These are phyloP conservation scores for Rhodotorula taiwanensis DNA, from an alignment of 768 basidiomycete species.

Conservation along the genomic window DNA sequence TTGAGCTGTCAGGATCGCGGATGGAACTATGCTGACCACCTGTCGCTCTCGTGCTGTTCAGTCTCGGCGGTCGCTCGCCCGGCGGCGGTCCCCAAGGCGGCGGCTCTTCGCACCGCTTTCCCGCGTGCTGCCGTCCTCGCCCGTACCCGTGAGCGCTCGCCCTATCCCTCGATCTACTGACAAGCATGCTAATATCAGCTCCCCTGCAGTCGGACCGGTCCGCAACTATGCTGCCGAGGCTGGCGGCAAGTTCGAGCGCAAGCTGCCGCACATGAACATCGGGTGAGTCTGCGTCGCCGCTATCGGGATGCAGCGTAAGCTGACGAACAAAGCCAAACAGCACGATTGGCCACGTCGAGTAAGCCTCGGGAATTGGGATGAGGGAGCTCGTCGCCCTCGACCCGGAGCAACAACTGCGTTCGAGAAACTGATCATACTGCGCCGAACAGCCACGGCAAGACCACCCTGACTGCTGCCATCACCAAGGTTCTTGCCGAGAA, in stretches of 20 bases:
- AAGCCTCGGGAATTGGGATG: not conserved
- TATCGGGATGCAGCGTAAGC: not conserved
- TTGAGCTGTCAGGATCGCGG: not conserved
- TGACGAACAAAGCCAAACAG: too few relatives aligned
- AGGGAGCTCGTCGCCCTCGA: too few relatives aligned
- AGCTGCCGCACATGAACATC: slow-evolving; percentile 72
- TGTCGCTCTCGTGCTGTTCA: not conserved
- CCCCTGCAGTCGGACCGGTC: slow-evolving; percentile 15
- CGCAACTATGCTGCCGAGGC: slow-evolving; percentile 39
- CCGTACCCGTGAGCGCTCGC: slow-evolving; percentile 9
- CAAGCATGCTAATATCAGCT: not conserved
- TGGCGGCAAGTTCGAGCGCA: slow-evolving; percentile 39
- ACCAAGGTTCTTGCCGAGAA: slow-evolving; percentile 79
- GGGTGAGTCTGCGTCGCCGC: slow-evolving; percentile 46
- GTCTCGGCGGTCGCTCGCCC: slow-evolving; percentile 33
- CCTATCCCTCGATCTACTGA: rapidly evolving
- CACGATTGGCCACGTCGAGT: slow-evolving; percentile 40
- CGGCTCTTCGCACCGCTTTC: slow-evolving; percentile 10
- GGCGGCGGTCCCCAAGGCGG: slow-evolving; percentile 6
- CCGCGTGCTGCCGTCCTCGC: slow-evolving; percentile 20
- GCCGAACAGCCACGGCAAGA: slow-evolving; percentile 70
- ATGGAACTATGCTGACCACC: not conserved
- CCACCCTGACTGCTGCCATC: slow-evolving; percentile 89
- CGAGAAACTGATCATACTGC: not conserved
- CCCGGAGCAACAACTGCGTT: too few relatives aligned